Evolutionary conservation across 768 basidiomycete genomes (phyloP).

Genomic region (Russula compacta): DNA sequence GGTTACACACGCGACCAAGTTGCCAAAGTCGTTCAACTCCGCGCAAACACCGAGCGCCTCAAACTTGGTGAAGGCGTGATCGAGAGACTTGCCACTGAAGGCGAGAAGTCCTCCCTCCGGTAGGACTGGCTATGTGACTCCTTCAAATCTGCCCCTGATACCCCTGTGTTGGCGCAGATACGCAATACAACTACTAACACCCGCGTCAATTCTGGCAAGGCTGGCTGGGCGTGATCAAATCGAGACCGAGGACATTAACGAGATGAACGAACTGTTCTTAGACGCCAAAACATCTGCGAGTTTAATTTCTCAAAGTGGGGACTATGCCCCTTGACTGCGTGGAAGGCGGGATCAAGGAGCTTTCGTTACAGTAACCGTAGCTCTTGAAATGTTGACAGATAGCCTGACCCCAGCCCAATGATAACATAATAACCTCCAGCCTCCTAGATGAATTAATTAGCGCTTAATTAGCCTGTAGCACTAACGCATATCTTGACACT

Average conservation of each 20-base stretch:
- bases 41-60: conserved; percentile 82
- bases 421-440: too few relatives aligned
- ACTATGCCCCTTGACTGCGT: neutral
- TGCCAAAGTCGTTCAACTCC: conserved; percentile 73
- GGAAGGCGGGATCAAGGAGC: neutral
- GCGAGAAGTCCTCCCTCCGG: conserved; percentile 75
- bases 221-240: conserved; percentile 75
- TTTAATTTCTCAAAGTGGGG: conserved; percentile 8
- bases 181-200: conserved; percentile 83
- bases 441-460: too few relatives aligned
- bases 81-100: conserved; percentile 72
- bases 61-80: conserved; percentile 67
- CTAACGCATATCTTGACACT: too few relatives aligned
- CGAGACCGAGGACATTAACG: conserved; percentile 77
- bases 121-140: conserved; percentile 28
- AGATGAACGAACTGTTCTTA: conserved; percentile 92
- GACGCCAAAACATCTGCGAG: conserved; percentile 69
- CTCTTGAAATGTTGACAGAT: too few relatives aligned
- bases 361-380: neutral
- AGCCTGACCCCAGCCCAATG: too few relatives aligned
- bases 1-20: conserved; percentile 78
- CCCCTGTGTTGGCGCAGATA: conserved; percentile 42
- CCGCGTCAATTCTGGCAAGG: conserved; percentile 78
- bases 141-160: neutral
- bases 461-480: too few relatives aligned